Evolutionary conservation across 805 yeast species (phyloP).

Genomic region (Monosporozyma aerobia): DNA sequence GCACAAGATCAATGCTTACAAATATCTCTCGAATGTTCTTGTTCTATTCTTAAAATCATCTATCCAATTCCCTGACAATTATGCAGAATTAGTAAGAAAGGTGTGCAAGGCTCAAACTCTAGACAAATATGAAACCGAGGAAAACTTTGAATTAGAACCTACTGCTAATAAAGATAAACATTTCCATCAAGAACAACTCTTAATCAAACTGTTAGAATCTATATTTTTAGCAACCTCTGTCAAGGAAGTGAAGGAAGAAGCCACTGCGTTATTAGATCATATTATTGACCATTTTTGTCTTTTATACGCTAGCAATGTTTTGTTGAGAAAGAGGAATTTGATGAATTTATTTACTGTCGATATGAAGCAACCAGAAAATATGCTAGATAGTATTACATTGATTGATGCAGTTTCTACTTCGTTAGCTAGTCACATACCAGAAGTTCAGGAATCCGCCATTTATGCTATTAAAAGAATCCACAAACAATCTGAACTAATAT

Average conservation of each 20-base stretch:
- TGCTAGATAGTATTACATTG: slow-evolving; percentile 58
- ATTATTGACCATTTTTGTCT: slow-evolving; percentile 73
- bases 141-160: slow-evolving; percentile 33
- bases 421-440: slow-evolving; percentile 62
- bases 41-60: slow-evolving; percentile 50
- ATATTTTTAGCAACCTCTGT: slow-evolving; percentile 70
- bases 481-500: slow-evolving; percentile 51
- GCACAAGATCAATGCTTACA: slow-evolving; percentile 70
- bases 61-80: slow-evolving; percentile 33
- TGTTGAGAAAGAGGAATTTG: slow-evolving; percentile 57
- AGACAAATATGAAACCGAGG: slow-evolving; percentile 21
- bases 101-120: slow-evolving; percentile 37
- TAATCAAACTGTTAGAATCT: slow-evolving; percentile 55
- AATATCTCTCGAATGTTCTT: slow-evolving; percentile 56
- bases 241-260: slow-evolving; percentile 62
- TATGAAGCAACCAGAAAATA: slow-evolving; percentile 69
- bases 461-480: slow-evolving; percentile 55
- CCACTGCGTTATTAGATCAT: slow-evolving; percentile 49
- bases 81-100: slow-evolving; percentile 37
- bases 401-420: slow-evolving; percentile 72
- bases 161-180: slow-evolving; percentile 42
- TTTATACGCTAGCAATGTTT: slow-evolving; percentile 64
- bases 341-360: slow-evolving; percentile 63
- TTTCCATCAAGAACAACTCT: slow-evolving; percentile 54
- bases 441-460: slow-evolving; percentile 64